phyloP scores from a whole-genome alignment of 495 filamentous ascomycete genomes.

The Xylaria palmicola region DNA sequence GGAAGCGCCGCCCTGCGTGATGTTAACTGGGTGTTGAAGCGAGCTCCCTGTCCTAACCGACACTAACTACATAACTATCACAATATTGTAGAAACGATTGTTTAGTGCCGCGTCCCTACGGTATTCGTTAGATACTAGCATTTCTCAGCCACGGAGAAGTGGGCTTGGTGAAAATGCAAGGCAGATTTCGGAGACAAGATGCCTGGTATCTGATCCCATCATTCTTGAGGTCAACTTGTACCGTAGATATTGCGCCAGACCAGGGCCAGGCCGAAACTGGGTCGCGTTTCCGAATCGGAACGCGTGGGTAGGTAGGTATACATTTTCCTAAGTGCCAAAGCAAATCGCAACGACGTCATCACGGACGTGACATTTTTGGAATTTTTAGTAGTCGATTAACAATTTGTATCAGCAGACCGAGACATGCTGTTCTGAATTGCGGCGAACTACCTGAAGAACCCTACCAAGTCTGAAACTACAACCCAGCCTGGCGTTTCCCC shows the following conservation, averaged over 20 bases:
- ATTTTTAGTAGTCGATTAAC: too few relatives aligned
- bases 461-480: too few relatives aligned
- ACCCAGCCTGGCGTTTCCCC: too few relatives aligned
- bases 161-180: neutral
- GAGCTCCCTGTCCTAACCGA: neutral
- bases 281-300: neutral
- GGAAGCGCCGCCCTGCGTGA: constrained; percentile 7
- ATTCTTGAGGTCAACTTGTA: neutral
- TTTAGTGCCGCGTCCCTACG: too few relatives aligned
- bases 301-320: too few relatives aligned
- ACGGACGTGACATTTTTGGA: too few relatives aligned
- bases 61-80: neutral
- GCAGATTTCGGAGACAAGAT: neutral
- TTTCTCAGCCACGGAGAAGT: neutral
- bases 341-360: neutral
- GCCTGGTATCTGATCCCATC: neutral
- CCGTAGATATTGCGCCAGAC: too few relatives aligned
- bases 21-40: neutral
- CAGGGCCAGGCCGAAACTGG: neutral
- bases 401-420: too few relatives aligned
- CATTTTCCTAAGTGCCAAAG: neutral
- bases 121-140: too few relatives aligned
- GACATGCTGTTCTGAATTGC: too few relatives aligned
- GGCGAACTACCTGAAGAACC: too few relatives aligned
- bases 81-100: too few relatives aligned